Conservation (phyloP, 345 rosid genomes). For the Gossypium herbaceum region DNA sequence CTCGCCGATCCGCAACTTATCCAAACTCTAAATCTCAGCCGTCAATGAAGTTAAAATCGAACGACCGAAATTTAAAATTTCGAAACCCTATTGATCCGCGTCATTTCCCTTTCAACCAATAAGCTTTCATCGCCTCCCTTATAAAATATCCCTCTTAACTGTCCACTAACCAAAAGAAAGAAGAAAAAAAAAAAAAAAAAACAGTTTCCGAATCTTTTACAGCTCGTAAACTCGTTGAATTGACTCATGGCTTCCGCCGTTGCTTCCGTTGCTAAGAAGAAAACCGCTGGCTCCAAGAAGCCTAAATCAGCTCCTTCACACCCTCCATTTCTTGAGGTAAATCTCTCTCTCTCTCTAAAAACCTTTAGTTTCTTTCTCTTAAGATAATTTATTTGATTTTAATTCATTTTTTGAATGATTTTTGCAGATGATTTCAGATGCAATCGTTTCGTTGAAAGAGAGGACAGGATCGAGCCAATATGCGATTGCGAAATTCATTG, state of each 20-base stretch:
- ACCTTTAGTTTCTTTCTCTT: not conserved
- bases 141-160: conserved; percentile 15
- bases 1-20: conserved; percentile 3
- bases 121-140: conserved; percentile 12
- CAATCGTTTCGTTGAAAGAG: conserved; percentile 52
- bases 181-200: rapidly evolving
- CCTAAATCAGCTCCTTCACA: conserved; percentile 29
- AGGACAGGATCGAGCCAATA: conserved; percentile 67
- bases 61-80: conserved; percentile 23
- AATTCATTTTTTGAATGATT: not conserved
- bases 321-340: conserved; percentile 55
- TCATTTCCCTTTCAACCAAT: conserved; percentile 23
- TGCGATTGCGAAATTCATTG: conserved; percentile 55
- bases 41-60: conserved; percentile 17
- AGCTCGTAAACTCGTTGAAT: not conserved
- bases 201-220: not conserved
- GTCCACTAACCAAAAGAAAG: not conserved
- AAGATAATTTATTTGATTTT: not conserved
- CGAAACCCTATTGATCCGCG: conserved; percentile 16
- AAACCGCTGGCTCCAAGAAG: conserved; percentile 31
- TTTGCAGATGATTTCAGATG: conserved; percentile 56
- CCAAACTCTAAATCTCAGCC: conserved; percentile 15
- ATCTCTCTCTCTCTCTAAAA: not conserved
- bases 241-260: conserved; percentile 8
- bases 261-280: conserved; percentile 20